Evolutionary conservation across 2,329 filamentous ascomycete genomes (phyloP).

Genomic region (Lasiodiplodia sp.): DNA sequence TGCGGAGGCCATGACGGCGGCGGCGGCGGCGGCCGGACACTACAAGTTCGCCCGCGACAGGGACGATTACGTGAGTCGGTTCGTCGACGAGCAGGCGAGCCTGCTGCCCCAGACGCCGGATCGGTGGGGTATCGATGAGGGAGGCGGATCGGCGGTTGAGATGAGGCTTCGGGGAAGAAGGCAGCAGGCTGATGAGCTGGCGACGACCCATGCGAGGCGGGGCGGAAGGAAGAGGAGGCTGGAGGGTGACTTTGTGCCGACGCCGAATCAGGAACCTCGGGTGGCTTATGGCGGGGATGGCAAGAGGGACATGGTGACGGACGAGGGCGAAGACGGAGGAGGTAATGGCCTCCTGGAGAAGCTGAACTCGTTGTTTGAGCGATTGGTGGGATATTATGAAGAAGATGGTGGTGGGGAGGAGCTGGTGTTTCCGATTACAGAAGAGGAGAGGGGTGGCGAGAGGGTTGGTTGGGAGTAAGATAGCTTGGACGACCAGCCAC

Average conservation of each 20-base stretch:
- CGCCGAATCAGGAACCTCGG: neutral
- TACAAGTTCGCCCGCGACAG: neutral
- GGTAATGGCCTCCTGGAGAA: neutral
- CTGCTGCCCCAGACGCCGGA: neutral
- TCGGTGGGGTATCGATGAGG: neutral
- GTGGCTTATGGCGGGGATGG: neutral
- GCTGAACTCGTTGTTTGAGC: neutral
- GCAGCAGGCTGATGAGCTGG: neutral
- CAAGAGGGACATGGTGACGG: neutral
- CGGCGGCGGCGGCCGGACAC: neutral
- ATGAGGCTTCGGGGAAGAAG: neutral
- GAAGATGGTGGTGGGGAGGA: constrained; percentile 6
- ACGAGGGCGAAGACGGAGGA: neutral
- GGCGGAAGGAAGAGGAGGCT: neutral
- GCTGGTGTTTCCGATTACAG: constrained; percentile 8
- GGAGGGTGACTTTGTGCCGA: neutral
- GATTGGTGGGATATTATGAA: neutral
- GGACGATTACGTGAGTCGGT: neutral
- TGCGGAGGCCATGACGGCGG: neutral
- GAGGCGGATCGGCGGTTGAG: neutral
- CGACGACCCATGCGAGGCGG: neutral
- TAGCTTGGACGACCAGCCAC: too few species aligned
- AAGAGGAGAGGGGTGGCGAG: constrained; percentile 11
- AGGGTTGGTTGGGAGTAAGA: neutral
- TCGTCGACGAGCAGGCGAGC: neutral